Evolutionary conservation across 2,329 filamentous ascomycete species (phyloP).

Genomic region (Diplodia seriata): DNA sequence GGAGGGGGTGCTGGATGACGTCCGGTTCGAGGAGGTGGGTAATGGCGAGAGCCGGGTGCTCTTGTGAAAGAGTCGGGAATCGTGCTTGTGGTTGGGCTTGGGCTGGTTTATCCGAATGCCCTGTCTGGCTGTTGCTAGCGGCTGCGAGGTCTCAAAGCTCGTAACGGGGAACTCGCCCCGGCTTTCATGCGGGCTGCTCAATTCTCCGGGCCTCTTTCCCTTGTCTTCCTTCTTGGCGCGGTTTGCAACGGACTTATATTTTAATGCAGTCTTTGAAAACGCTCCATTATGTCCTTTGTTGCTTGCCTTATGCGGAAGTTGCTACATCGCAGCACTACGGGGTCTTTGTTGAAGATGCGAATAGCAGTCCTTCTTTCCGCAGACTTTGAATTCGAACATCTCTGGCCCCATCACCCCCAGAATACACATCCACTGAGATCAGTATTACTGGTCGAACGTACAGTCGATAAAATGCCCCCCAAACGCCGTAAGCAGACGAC

Average conservation of each 20-base stretch:
- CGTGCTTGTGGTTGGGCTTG: not conserved
- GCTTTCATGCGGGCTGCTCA: not conserved
- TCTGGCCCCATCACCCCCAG: not conserved
- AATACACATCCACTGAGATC: not conserved
- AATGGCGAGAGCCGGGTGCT: conserved; percentile 65
- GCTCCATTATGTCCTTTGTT: not conserved
- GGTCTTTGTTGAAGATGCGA: not conserved
- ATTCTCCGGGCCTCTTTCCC: not conserved
- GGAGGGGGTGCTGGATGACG: conserved; percentile 52
- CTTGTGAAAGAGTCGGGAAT: conserved; percentile 32
- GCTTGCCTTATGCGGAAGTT: not conserved
- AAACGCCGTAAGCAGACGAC: not conserved
- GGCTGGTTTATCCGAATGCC: not conserved
- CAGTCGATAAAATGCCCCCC: not conserved
- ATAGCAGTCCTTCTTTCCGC: not conserved
- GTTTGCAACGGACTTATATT: not conserved
- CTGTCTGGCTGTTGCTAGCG: not conserved
- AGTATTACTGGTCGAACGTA: not conserved
- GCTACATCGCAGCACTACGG: not conserved
- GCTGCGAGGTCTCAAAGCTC: not conserved
- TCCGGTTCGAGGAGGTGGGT: conserved; percentile 59
- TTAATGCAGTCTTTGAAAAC: not conserved
- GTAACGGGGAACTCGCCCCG: not conserved
- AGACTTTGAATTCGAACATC: not conserved
- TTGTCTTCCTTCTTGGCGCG: not conserved